Conservation (phyloP, 148 eudicot species). For the Polygonum maritimum region DNA sequence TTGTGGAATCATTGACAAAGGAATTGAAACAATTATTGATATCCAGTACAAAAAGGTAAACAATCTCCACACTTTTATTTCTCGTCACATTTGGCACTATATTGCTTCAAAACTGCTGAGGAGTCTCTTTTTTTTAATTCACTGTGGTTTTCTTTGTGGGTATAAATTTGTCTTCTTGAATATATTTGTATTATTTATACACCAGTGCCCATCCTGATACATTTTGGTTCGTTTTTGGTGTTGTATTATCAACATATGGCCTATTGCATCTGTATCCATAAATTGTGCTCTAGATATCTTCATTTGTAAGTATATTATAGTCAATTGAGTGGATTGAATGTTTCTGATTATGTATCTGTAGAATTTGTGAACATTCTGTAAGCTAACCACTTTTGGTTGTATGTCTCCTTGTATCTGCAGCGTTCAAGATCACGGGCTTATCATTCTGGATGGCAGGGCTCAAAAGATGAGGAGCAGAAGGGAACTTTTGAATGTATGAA, state of each 20-base stretch:
- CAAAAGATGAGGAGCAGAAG: constrained; percentile 27
- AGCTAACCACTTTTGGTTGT: background rate
- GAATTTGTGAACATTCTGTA: background rate
- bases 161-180: background rate
- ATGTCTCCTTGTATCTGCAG: constrained; percentile 25
- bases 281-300: background rate
- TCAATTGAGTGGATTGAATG: background rate
- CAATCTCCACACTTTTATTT: background rate
- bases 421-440: constrained; percentile 48
- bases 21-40: constrained; percentile 78
- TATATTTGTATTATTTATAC: background rate
- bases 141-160: background rate
- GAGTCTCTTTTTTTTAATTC: no score
- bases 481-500: constrained; percentile 31
- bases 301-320: background rate
- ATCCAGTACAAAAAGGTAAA: constrained; percentile 62
- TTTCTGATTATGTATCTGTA: background rate
- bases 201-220: background rate
- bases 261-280: background rate
- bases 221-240: background rate
- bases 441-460: constrained; percentile 34
- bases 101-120: no score
- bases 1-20: constrained; percentile 73
- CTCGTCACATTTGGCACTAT: background rate
- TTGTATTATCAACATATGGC: background rate